These are phyloP conservation scores for Bathelium albidoporum DNA, from an alignment of 495 filamentous ascomycete species.

Conservation along the genomic window DNA sequence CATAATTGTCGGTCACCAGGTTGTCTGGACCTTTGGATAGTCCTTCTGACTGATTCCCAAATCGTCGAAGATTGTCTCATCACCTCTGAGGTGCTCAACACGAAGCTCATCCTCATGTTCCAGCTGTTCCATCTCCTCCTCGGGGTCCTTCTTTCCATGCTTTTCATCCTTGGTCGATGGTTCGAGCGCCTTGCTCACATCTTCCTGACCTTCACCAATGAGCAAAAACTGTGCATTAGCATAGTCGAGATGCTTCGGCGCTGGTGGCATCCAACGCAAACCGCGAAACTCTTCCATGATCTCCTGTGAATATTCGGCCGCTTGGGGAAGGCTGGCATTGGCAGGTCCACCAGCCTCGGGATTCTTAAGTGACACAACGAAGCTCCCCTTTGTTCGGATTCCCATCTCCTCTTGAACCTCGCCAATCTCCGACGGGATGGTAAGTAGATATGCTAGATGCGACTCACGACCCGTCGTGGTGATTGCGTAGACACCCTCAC, in stretches of 20 bases:
- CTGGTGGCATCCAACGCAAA: slow-evolving; percentile 61
- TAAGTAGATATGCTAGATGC: slow-evolving; percentile 75
- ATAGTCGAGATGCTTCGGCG: slow-evolving; percentile 70
- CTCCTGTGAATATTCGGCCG: slow-evolving; percentile 64
- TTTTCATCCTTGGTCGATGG: slow-evolving; percentile 46
- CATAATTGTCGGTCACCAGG: slow-evolving; percentile 21
- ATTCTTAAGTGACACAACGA: slow-evolving; percentile 71
- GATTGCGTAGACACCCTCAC: slow-evolving; percentile 81
- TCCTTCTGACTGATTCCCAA: slow-evolving; percentile 31
- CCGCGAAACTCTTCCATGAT: slow-evolving; percentile 64
- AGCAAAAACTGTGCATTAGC: slow-evolving; percentile 72
- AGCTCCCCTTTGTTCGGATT: slow-evolving; percentile 60
- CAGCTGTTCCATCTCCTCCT: slow-evolving; percentile 46
- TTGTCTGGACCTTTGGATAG: slow-evolving; percentile 29
- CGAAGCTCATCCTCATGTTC: slow-evolving; percentile 54
- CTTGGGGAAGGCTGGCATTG: slow-evolving; percentile 51
- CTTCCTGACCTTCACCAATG: slow-evolving; percentile 57
- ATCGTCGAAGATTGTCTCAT: slow-evolving; percentile 33
- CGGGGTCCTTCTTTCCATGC: slow-evolving; percentile 47
- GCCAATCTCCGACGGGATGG: slow-evolving; percentile 59
- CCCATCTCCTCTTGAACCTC: slow-evolving; percentile 73
- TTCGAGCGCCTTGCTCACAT: slow-evolving; percentile 48
- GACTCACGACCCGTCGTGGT: slow-evolving; percentile 56
- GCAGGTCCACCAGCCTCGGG: slow-evolving; percentile 57
- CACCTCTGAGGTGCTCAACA: slow-evolving; percentile 42